A percentile compares a stretch with the other conserved stretches of the same genome.
phyloP scores from a whole-genome alignment of 345 rosid species.

The Citrus australasica region DNA sequence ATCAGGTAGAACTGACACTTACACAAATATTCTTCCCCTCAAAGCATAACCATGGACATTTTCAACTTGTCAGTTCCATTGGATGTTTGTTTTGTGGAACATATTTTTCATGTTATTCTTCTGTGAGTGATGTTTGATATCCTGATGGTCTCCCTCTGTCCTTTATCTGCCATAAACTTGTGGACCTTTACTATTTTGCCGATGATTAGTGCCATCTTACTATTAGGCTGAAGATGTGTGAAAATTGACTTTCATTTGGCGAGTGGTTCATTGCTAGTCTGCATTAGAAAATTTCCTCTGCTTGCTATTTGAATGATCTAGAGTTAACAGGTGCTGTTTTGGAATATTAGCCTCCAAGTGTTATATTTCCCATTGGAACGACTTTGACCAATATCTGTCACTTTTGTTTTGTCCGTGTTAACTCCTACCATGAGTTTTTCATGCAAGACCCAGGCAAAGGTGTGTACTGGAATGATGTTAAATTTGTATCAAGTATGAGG shows the following conservation, averaged over 20 bases:
- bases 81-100: neutral
- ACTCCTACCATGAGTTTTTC: neutral
- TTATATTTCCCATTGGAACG: neutral
- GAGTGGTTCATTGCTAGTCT: neutral
- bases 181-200: neutral
- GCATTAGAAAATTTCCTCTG: neutral
- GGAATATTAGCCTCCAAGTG: neutral
- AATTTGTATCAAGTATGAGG: neutral
- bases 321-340: conserved; percentile 1
- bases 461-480: neutral
- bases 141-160: neutral
- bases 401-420: neutral
- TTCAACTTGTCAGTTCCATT: neutral
- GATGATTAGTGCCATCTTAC: neutral
- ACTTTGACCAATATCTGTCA: neutral
- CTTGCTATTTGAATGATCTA: neutral
- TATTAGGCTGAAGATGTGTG: conserved; percentile 2
- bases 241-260: neutral
- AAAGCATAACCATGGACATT: neutral
- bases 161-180: neutral
- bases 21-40: neutral
- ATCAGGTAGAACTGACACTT: neutral
- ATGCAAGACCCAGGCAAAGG: neutral
- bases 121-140: neutral
- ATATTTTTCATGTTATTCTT: neutral